Percentiles rank a stretch among this genome's conserved stretches.
phyloP scores from a whole-genome alignment of 1,284 basidiomycete species.

The Hortiboletus rubellus region DNA sequence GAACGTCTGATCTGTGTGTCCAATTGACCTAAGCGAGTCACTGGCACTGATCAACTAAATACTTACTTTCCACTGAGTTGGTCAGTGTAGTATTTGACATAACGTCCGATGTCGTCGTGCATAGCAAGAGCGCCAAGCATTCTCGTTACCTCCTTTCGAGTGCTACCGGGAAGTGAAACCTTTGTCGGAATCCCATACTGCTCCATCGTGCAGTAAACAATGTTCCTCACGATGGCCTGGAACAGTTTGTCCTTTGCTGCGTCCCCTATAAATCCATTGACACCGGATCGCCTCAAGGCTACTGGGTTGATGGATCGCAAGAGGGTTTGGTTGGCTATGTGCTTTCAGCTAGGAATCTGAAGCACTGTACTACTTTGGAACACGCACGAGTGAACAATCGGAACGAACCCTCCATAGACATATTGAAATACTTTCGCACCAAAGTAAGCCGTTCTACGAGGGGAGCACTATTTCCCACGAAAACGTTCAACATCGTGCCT shows the following conservation, averaged over 20 bases:
- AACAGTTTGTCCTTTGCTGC: background rate
- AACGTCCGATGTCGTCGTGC: background rate
- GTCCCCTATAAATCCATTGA: background rate
- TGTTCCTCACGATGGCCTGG: background rate
- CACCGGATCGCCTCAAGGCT: background rate
- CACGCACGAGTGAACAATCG: background rate
- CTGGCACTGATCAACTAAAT: background rate
- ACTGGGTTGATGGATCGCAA: background rate
- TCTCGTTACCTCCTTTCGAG: background rate
- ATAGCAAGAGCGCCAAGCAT: background rate
- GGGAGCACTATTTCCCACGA: background rate
- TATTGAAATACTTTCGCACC: background rate
- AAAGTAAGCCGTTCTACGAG: background rate
- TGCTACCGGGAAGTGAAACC: background rate
- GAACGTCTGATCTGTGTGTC: background rate
- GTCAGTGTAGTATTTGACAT: background rate
- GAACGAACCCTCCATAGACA: too few relatives aligned
- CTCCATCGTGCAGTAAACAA: background rate
- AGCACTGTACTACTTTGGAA: background rate
- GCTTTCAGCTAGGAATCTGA: too few relatives aligned
- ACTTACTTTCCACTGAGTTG: background rate
- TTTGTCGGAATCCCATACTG: background rate
- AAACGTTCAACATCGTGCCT: background rate
- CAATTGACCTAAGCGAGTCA: background rate
- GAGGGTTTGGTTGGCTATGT: too few relatives aligned